Conservation (phyloP, 129 eudicot genomes). For the Silybum marianum region DNA sequence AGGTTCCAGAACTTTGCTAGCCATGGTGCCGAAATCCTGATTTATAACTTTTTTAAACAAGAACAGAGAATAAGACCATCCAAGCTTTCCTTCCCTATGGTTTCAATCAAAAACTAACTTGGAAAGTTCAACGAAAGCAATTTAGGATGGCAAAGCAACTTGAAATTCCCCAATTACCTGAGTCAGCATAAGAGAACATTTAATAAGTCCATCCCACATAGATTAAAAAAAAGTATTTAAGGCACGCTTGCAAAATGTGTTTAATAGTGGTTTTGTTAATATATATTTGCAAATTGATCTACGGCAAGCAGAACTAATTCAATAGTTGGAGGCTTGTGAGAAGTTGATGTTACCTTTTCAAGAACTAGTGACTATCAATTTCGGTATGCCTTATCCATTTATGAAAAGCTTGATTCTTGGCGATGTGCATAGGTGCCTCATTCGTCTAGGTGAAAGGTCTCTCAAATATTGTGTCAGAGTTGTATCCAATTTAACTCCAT, state of each 20-base stretch:
- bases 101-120: constrained; percentile 15
- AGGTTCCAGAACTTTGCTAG: constrained; percentile 86
- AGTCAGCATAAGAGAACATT: background rate
- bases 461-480: background rate
- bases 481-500: background rate
- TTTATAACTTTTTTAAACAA: background rate
- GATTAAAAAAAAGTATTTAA: background rate
- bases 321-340: background rate
- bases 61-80: background rate
- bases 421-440: background rate
- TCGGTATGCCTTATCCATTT: background rate
- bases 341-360: background rate
- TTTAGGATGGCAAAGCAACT: background rate
- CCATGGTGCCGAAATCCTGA: constrained; percentile 46
- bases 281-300: background rate
- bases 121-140: background rate
- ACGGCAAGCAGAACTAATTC: background rate
- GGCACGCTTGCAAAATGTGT: background rate
- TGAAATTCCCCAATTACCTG: background rate
- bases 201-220: background rate
- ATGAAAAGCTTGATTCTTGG: background rate
- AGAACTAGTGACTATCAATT: background rate
- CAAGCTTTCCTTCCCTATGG: constrained; percentile 9
- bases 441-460: background rate
- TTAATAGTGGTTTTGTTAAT: background rate